phyloP scores from a whole-genome alignment of 2,329 filamentous ascomycete species.

The Talaromyces sp. region DNA sequence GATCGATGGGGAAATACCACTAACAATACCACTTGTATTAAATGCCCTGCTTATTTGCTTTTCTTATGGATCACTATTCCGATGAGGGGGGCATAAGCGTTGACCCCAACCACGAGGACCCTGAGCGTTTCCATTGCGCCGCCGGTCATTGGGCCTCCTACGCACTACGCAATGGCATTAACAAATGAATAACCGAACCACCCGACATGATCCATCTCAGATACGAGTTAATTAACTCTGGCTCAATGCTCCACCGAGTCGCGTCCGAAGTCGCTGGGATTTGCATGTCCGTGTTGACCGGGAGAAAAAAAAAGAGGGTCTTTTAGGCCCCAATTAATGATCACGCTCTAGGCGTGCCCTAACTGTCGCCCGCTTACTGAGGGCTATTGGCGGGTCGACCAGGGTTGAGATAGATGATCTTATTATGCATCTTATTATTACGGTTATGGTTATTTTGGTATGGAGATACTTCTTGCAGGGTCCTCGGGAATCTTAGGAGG shows the following conservation, averaged over 20 bases:
- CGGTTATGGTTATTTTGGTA: background rate
- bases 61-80: background rate
- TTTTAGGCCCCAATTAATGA: no score
- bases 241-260: background rate
- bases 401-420: background rate
- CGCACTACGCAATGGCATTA: background rate
- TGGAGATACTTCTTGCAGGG: background rate
- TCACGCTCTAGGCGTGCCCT: background rate
- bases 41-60: background rate
- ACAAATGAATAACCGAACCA: background rate
- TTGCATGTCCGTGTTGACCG: background rate
- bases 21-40: background rate
- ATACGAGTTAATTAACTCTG: background rate
- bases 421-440: background rate
- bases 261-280: background rate
- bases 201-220: no score
- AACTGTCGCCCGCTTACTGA: background rate
- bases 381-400: background rate
- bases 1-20: background rate
- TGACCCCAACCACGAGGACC: conserved; percentile 32
- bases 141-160: background rate
- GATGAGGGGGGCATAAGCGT: conserved; percentile 22
- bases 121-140: background rate
- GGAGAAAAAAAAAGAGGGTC: background rate
- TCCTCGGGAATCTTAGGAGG: background rate